Evolutionary conservation across 139 green algal genomes (phyloP), one percentile per base, ranked within the genome.

Genomic region (Volvox africanus): DNA sequence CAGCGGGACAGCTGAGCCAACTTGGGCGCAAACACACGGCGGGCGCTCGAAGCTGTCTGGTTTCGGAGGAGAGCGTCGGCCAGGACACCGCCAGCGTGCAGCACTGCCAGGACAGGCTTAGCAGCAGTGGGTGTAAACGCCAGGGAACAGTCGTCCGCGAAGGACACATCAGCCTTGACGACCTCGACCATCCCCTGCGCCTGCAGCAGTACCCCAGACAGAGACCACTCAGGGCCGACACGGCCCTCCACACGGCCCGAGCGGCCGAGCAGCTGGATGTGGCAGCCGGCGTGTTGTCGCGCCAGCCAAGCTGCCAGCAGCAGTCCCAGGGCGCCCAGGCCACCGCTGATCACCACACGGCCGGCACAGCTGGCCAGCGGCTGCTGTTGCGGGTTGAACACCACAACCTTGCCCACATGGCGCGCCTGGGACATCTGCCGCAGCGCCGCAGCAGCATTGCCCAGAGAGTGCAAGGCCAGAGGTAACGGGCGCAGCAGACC

Each of bases 381-480:
- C 65, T 69, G 37, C 30, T 55, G 80, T 33, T 75, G 86, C 22
- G 55, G 50, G 61, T 36, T 73, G 78, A 65, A 71, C 20, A 97
- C 94, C 44, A 97, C 94, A 28, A 97, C 93, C 93, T 97, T 98
- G 91, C 96, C 96, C 44, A 98, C 94, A 77, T 96, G 93, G 17
- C 93, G 91, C 6, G 96, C 95, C 91, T 95, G 94, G 17, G 91
- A 93, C 84, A 96, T 89, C 94, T 96, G 95, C 2, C 95, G 81
- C 67, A 97, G 88, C 2, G 95, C 95, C 21, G 90, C 73, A 5
- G 89, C 89, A 21, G 92, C 95, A 26, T 76, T 89, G 26, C 28
- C 12, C 86, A 96, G 78, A 19, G 81, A 20, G 65, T 96, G 94
- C 6, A 61, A 73, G 0, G 87, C 91, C 55, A 92, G 35, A 1